phyloP scores from a whole-genome alignment of 2,329 filamentous ascomycete species.

The Periglandula ipomoeae region DNA sequence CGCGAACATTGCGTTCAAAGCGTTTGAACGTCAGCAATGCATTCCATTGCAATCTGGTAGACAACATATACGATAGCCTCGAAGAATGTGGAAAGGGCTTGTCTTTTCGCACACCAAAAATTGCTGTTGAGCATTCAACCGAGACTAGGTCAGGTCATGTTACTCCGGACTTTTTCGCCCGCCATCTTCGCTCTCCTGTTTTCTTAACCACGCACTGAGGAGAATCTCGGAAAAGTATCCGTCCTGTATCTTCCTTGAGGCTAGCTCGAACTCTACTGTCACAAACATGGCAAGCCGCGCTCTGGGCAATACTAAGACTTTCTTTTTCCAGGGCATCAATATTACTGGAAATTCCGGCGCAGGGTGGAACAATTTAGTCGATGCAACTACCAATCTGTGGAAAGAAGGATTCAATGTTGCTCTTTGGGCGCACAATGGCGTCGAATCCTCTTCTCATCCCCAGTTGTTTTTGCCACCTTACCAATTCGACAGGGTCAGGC shows the following conservation, averaged over 20 bases:
- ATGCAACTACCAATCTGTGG: too few relatives aligned
- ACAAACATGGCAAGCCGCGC: too few relatives aligned
- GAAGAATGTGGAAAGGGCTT: slow-evolving; percentile 14
- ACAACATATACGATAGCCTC: slow-evolving; percentile 21
- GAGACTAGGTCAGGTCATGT: not conserved
- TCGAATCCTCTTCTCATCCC: too few relatives aligned
- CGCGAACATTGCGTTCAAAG: slow-evolving; percentile 21
- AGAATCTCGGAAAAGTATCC: slow-evolving; percentile 23
- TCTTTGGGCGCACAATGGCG: too few relatives aligned
- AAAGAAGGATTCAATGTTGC: too few relatives aligned
- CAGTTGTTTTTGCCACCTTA: too few relatives aligned
- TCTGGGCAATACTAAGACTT: too few relatives aligned
- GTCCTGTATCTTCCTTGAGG: slow-evolving; percentile 26
- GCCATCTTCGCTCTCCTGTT: slow-evolving; percentile 34
- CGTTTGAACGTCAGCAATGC: slow-evolving; percentile 35
- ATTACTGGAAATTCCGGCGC: too few relatives aligned
- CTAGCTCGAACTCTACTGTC: slow-evolving; percentile 28
- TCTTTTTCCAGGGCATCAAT: too few relatives aligned
- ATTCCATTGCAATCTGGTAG: slow-evolving; percentile 35
- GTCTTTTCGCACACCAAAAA: not conserved
- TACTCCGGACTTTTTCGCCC: slow-evolving; percentile 15
- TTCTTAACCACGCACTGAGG: slow-evolving; percentile 33
- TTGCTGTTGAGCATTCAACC: slow-evolving; percentile 9
- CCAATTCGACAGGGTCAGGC: too few relatives aligned
- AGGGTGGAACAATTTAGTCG: too few relatives aligned